A percentile compares a stretch with the other conserved stretches of the same genome.
phyloP scores from a whole-genome alignment of 2,329 filamentous ascomycete species.

The Fusarium subglutinans region DNA sequence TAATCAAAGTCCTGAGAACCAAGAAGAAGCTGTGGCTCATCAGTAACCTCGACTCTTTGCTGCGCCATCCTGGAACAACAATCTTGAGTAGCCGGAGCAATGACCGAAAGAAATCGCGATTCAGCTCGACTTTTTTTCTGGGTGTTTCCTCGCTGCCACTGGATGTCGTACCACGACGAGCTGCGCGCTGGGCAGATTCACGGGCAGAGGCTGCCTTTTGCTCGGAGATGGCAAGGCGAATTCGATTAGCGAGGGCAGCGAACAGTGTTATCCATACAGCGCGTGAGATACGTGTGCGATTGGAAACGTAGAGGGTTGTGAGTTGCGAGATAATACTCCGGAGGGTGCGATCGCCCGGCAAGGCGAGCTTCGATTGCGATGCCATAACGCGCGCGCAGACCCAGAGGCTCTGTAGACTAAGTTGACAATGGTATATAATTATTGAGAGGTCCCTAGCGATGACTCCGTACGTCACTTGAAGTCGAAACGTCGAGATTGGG shows the following conservation, averaged over 20 bases:
- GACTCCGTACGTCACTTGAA: neutral
- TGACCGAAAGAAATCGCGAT: slow-evolving; percentile 82
- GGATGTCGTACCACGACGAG: slow-evolving; percentile 60
- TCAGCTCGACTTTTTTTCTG: slow-evolving; percentile 88
- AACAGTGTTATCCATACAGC: slow-evolving; percentile 85
- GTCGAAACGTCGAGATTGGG: slow-evolving; percentile 1
- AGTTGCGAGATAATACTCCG: slow-evolving; percentile 72
- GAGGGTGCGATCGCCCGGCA: slow-evolving; percentile 69
- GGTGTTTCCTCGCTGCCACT: slow-evolving; percentile 50
- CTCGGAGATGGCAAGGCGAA: slow-evolving; percentile 90
- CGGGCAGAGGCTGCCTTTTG: slow-evolving; percentile 85
- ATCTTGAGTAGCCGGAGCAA: slow-evolving; percentile 82
- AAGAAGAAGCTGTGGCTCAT: slow-evolving; percentile 94
- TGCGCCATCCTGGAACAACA: slow-evolving; percentile 89
- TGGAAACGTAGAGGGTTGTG: slow-evolving; percentile 76
- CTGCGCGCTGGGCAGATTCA: slow-evolving; percentile 66
- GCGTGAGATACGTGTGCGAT: slow-evolving; percentile 85
- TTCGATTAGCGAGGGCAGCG: slow-evolving; percentile 82
- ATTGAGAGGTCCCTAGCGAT: neutral
- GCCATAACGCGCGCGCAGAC: slow-evolving; percentile 64
- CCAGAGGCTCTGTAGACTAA: neutral
- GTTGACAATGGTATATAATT: neutral
- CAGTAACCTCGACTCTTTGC: slow-evolving; percentile 85
- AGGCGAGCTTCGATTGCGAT: slow-evolving; percentile 75
- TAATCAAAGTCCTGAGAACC: slow-evolving; percentile 89